Base-by-base conservation (phyloP, 441 rosid genomes). In the Raphanus hybrid region DNA sequence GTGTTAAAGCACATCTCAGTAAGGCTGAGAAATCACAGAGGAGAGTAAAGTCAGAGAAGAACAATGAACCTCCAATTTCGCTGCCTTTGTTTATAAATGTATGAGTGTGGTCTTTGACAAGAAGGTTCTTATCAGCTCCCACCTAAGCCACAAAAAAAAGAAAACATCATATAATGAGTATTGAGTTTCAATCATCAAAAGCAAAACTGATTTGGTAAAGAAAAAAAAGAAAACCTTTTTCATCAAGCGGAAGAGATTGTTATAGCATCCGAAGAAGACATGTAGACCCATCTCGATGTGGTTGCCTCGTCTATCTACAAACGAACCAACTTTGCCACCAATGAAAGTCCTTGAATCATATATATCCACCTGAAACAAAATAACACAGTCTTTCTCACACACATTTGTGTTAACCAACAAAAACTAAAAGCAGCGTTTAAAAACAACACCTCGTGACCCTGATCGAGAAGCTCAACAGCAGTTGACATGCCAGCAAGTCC, bases 401-500 rank as follows among this genome's bases (percentile, higher is more conserved):
- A 18, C 18, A 18, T 18, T 18, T 18, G 18, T 18, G 18, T 18
- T 18, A 18, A 18, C 18, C n/a, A n/a, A n/a, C n/a, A n/a, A n/a
- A n/a, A n/a, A n/a, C n/a, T n/a, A n/a, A n/a, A n/a, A n/a, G n/a
- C n/a, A n/a, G n/a, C n/a, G n/a, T n/a, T n/a, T n/a, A n/a, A n/a
- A n/a, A n/a, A n/a, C 16, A 48, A 59, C 34, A 77, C 98, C 99
- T 96, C 93, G 14, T 96, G 99, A 76, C 97, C 99, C 86, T 96
- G 98, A 86, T 96, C 97, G 81, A 96, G 70, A 71, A 96, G 92
- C 86, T 96, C 99, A 16, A 93, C 96, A 4, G 99, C 99, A 50
- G 99, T 96, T 8, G 99, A 93, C 98, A 93, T 92, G 68, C 99
- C 99, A 16, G 97, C 99, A 62, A 96, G 95, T 75, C 99, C 99